Conservation (phyloP, 768 basidiomycete species). For the Kwoniella europaea region DNA sequence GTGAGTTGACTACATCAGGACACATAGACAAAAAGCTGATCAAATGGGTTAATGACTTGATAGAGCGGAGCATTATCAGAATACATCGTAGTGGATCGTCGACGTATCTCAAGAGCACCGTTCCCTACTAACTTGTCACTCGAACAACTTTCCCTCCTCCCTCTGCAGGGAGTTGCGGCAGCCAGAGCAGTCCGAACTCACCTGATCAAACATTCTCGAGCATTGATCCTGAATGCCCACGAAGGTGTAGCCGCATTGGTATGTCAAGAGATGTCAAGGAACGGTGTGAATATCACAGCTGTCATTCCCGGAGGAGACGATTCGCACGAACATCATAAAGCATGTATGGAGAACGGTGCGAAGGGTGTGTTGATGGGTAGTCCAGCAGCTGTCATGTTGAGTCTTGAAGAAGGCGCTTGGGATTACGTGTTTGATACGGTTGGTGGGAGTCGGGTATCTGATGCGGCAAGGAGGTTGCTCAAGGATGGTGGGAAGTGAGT, state of each 20-base stretch:
- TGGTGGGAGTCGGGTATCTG: conserved; percentile 79
- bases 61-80: conserved; percentile 88
- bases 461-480: conserved; percentile 68
- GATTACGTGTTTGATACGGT: conserved; percentile 83
- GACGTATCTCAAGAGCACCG: conserved; percentile 74
- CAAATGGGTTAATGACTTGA: not conserved
- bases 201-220: conserved; percentile 60
- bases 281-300: conserved; percentile 76
- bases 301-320: conserved; percentile 64
- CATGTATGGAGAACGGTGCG: conserved; percentile 70
- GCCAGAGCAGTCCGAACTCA: conserved; percentile 79
- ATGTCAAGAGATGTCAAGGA: conserved; percentile 72
- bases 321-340: conserved; percentile 60
- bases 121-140: conserved; percentile 66
- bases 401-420: conserved; percentile 63
- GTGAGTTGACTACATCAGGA: conserved; percentile 60
- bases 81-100: conserved; percentile 81
- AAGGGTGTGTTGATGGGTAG: conserved; percentile 74
- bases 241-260: conserved; percentile 72
- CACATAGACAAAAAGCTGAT: no score
- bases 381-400: conserved; percentile 65
- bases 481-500: conserved; percentile 61
- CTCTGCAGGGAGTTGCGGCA: conserved; percentile 78
- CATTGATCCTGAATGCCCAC: conserved; percentile 66
- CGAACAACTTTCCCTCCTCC: conserved; percentile 79